Evolutionary conservation across 2,329 filamentous ascomycete genomes (phyloP), one percentile per base, ranked within the genome.

Genomic region (Cladosporium sp.): DNA sequence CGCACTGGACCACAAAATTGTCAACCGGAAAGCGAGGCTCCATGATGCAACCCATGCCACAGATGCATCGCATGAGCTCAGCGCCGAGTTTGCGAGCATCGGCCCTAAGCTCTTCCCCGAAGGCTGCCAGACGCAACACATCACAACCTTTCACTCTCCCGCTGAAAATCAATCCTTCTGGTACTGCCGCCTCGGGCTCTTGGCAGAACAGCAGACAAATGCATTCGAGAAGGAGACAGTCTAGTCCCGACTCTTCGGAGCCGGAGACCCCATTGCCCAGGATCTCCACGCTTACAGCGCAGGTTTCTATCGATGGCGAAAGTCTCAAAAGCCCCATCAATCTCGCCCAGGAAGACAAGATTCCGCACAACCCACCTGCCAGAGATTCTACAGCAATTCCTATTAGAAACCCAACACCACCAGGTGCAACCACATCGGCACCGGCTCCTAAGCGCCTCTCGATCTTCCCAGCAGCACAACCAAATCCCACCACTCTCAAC

Each of bases 131-230:
- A 10, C 69, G 71, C 32, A 67, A 64, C 32, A 64, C 68, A 62
- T 66, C 65, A 24, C 69, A 68, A 66, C 64, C 73, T 59, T 66
- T 78, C 76, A 64, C 72, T 59, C 66, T 77, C 1, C 75, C 75
- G 4, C 65, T 76, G 21, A 70, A 71, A 58, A 67, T 79, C 51
- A 78, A 80, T 59, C 75, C 79, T 6, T 60, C 59, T 21, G 67
- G 63, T 14, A 54, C 59, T 30, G 61, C 49, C n/a, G 32, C 10
- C 15, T 61, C 62, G 30, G 57, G 49, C 18, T 65, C 64, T 2
- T 65, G 66, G 30, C 59, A 62, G 11, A 65, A 49, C 38, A 59
- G 47, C 28, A 65, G 59, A 21, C 41, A 44, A 5, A 59, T 34
- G 34, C 61, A 57, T 36, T n/a, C 36, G 2, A 47, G 57, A 21